Base-by-base conservation (phyloP, 805 yeast species). In the Metschnikowia similis region DNA sequence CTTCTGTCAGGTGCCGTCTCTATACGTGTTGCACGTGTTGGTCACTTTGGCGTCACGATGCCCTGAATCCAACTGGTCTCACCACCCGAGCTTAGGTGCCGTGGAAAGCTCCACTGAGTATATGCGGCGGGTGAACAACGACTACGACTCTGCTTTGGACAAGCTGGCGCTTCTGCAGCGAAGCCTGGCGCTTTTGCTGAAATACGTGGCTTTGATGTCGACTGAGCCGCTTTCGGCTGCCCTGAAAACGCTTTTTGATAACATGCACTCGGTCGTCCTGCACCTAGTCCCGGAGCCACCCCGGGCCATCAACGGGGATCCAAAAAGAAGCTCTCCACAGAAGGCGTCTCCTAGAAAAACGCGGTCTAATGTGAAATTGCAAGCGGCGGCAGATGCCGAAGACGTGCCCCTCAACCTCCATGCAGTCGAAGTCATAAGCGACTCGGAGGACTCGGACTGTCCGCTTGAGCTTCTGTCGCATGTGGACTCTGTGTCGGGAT, bases 11-110 rank as follows among this genome's bases (percentile, higher is more conserved):
- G 55, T 63, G n/a, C 74, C 74, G 4, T 62, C 71, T 3, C 41
- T 48, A 8, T 52, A 59, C 41, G 47, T 67, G 9, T 50, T 69
- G 14, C 62, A 67, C 7, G 54, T 72, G 6, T 47, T 72, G 21
- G 48, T 70, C 29, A 70, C 76, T 2, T 48, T 72, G 30, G 66
- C 69, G 1, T 55, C 69, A 0, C 56, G 74, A 35, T 49, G 59
- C 39, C 63, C 68, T 9, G 54, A 48, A 3, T 54, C 60, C 30
- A 66, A 66, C 48, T 66, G 65, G 62, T 58, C 66, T 10, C 53
- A 54, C 17, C 54, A 53, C n/a, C 17, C 56, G 16, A 46, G 56
- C 11, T 49, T 59, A 35, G 66, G 56, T 8, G 63, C 63, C 2
- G 49, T 66, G 14, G 55, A 64, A 8, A 52, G 62, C 17, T 47